A percentile compares a stretch with the other conserved stretches of the same genome.
These are phyloP conservation scores for Sclerotinia borealis DNA, from an alignment of 2,329 filamentous ascomycete genomes.

Conservation along the genomic window DNA sequence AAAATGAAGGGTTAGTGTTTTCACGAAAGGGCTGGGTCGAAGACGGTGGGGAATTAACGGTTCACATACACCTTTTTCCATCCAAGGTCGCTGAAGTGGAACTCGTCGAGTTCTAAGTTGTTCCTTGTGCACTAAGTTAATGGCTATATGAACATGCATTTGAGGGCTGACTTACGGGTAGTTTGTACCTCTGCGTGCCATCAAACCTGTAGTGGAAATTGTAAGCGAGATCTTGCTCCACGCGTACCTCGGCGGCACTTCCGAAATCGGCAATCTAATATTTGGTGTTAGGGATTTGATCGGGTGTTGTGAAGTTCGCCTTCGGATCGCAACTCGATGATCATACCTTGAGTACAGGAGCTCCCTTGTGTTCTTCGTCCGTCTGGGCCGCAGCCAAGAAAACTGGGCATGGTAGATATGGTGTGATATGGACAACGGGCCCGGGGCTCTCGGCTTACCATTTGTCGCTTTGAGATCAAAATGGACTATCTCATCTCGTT, in stretches of 20 bases:
- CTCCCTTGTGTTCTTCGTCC: neutral
- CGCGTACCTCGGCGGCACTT: neutral
- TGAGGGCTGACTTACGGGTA: neutral
- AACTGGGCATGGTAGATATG: neutral
- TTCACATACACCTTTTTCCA: neutral
- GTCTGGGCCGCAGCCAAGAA: neutral
- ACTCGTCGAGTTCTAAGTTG: neutral
- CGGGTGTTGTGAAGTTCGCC: too few relatives aligned
- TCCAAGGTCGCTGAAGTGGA: neutral
- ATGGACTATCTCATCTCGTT: conserved; percentile 5
- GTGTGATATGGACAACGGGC: too few relatives aligned
- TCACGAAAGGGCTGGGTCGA: neutral
- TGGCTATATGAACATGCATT: neutral
- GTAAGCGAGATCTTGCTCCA: neutral
- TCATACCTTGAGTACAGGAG: neutral
- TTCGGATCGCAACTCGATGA: neutral
- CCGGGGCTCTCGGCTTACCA: neutral
- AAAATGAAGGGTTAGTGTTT: neutral
- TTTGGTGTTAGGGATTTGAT: neutral
- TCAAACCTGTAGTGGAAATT: neutral
- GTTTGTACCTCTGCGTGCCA: neutral
- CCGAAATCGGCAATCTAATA: conserved; percentile 3
- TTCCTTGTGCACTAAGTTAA: neutral
- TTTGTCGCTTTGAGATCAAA: conserved; percentile 1
- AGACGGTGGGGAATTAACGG: neutral